Conservation (phyloP, 306 rosid genomes). For the Vigna radiata region DNA sequence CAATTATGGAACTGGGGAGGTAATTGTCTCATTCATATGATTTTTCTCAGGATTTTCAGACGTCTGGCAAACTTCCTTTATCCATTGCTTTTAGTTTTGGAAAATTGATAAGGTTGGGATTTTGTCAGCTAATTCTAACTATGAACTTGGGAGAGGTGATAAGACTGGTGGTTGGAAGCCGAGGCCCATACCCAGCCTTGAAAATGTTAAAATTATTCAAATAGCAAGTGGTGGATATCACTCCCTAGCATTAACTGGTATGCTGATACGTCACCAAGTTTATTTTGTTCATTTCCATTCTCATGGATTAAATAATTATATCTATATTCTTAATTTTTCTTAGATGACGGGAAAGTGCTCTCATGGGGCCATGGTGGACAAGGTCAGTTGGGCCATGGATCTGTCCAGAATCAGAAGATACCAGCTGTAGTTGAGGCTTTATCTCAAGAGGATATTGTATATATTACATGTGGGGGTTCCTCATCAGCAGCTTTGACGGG, state of each 20-base stretch:
- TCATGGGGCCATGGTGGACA: conserved; percentile 99
- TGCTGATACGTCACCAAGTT: conserved; percentile 26
- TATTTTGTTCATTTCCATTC: conserved; percentile 18
- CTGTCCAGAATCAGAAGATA: conserved; percentile 66
- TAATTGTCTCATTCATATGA: conserved; percentile 41
- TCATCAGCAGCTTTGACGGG: conserved; percentile 91
- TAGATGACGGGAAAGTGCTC: conserved; percentile 89
- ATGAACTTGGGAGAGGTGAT: conserved; percentile 95
- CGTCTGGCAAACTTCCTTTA: conserved; percentile 5
- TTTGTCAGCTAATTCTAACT: conserved; percentile 84
- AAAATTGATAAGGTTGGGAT: conserved; percentile 39
- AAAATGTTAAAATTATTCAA: conserved; percentile 67
- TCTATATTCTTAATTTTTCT: conserved; percentile 38
- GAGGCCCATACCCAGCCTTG: conserved; percentile 75
- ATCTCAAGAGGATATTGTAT: conserved; percentile 57
- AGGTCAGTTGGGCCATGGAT: conserved; percentile 93
- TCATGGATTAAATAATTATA: conserved; percentile 13
- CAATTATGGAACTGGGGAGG: conserved; percentile 98
- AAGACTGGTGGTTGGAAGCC: conserved; percentile 92
- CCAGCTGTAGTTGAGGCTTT: conserved; percentile 75
- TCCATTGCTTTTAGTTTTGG: conserved; percentile 33
- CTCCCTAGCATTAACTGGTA: conserved; percentile 94
- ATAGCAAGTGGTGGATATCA: conserved; percentile 95
- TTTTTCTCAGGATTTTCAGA: conserved; percentile 3
- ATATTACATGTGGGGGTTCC: conserved; percentile 87